Conservation (phyloP, 305 asterid species). For the Fraxinus sp. region DNA sequence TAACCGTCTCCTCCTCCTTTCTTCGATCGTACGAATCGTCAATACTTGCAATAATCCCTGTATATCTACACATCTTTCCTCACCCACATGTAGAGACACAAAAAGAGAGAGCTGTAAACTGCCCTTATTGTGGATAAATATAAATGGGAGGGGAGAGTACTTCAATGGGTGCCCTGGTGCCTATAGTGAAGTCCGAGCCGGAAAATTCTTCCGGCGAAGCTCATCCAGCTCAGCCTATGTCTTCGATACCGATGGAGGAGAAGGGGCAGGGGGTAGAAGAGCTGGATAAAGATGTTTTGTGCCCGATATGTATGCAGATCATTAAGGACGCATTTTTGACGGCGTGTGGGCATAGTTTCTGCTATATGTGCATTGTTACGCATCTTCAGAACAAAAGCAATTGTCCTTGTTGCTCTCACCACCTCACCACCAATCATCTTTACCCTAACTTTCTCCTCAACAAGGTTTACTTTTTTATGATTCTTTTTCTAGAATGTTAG, state of each 20-base stretch:
- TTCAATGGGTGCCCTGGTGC: slow-evolving; percentile 51
- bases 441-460: slow-evolving; percentile 70
- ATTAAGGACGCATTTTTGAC: slow-evolving; percentile 67
- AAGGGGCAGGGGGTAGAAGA: slow-evolving; percentile 23
- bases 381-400: slow-evolving; percentile 72
- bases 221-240: slow-evolving; percentile 15
- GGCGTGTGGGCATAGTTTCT: slow-evolving; percentile 75
- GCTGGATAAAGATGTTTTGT: slow-evolving; percentile 55
- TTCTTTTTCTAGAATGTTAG: background rate
- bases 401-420: slow-evolving; percentile 61
- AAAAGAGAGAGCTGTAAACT: background rate
- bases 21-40: background rate
- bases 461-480: slow-evolving; percentile 39
- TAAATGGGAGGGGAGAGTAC: slow-evolving; percentile 40
- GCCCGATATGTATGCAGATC: slow-evolving; percentile 71
- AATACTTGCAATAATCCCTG: background rate
- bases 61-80: background rate
- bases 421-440: slow-evolving; percentile 59
- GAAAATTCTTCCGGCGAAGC: slow-evolving; percentile 33
- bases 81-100: background rate
- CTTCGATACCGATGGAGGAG: slow-evolving; percentile 6
- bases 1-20: slow-evolving; percentile 16
- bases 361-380: slow-evolving; percentile 79
- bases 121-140: background rate
- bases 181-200: slow-evolving; percentile 49